Percentiles rank a stretch among this genome's conserved stretches.
Evolutionary conservation across 306 rosid species (phyloP).

Genomic region (Quercus rubra): DNA sequence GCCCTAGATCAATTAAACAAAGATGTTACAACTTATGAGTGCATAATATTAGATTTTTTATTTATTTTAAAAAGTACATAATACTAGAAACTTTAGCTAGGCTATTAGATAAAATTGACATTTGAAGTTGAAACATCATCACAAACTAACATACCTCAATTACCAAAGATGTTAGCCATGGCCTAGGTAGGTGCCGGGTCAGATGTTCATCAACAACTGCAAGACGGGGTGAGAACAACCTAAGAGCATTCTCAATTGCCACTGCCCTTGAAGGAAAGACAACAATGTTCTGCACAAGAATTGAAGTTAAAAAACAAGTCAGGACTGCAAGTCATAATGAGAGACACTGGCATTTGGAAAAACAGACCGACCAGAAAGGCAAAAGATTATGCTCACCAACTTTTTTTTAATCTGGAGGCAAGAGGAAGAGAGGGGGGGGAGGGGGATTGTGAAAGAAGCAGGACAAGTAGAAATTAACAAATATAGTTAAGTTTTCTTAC

Average conservation of each 20-base stretch:
- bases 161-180: slow-evolving; percentile 77
- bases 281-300: slow-evolving; percentile 69
- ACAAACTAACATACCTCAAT: slow-evolving; percentile 53
- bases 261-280: slow-evolving; percentile 91
- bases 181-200: slow-evolving; percentile 76
- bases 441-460: not conserved
- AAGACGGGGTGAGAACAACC: slow-evolving; percentile 84
- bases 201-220: slow-evolving; percentile 96
- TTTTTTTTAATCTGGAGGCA: not conserved
- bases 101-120: not conserved
- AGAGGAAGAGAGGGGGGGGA: too few relatives aligned
- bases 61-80: not conserved
- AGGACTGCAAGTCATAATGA: slow-evolving; percentile 20
- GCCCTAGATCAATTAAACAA: too few relatives aligned
- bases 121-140: not conserved
- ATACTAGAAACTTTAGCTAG: not conserved
- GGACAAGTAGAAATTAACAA: slow-evolving; percentile 13
- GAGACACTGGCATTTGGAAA: not conserved
- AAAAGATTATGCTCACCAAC: not conserved
- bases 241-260: slow-evolving; percentile 93
- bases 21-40: not conserved
- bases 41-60: not conserved
- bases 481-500: slow-evolving; percentile 49
- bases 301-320: slow-evolving; percentile 28
- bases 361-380: not conserved